Evolutionary conservation across 2,329 filamentous ascomycete genomes (phyloP).

Genomic region (Trichophaea hybrida): DNA sequence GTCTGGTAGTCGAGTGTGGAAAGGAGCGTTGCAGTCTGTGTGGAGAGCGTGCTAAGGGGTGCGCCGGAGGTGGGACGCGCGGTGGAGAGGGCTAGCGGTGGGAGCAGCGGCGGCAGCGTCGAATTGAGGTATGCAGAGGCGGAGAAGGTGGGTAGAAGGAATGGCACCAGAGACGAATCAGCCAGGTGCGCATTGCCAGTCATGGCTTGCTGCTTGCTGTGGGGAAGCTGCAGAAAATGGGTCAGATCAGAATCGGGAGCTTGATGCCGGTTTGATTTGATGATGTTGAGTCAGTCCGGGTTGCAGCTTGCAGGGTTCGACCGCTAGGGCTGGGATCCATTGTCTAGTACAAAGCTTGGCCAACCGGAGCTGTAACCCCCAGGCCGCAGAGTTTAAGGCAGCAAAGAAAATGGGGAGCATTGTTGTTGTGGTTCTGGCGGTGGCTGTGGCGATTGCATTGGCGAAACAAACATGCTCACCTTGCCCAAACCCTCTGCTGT

Average conservation of each 20-base stretch:
- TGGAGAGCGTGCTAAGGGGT: slow-evolving; percentile 60
- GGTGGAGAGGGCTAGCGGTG: slow-evolving; percentile 35
- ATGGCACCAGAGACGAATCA: slow-evolving; percentile 59
- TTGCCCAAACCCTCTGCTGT: too few species aligned
- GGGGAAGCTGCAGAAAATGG: not conserved
- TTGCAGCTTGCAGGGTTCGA: not conserved
- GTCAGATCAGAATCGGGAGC: not conserved
- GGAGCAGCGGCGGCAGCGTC: slow-evolving; percentile 59
- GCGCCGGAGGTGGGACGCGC: slow-evolving; percentile 33
- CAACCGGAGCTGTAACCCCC: too few species aligned
- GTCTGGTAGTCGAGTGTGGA: slow-evolving; percentile 82
- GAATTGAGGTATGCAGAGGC: slow-evolving; percentile 52
- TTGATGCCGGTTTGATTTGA: not conserved
- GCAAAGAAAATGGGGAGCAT: too few species aligned
- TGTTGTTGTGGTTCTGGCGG: too few species aligned
- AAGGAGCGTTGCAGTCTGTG: slow-evolving; percentile 68
- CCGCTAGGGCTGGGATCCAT: not conserved
- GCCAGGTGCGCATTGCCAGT: slow-evolving; percentile 9
- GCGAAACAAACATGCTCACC: too few species aligned
- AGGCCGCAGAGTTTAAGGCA: too few species aligned
- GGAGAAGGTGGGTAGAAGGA: slow-evolving; percentile 59
- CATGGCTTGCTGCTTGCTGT: too few species aligned
- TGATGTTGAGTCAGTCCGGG: not conserved
- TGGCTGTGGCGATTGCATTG: too few species aligned
- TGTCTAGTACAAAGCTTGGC: too few species aligned